These are phyloP conservation scores for Batrachochytrium dendrobatidis DNA, from an alignment of 371 early-diverging fungal species.

Conservation along the genomic window DNA sequence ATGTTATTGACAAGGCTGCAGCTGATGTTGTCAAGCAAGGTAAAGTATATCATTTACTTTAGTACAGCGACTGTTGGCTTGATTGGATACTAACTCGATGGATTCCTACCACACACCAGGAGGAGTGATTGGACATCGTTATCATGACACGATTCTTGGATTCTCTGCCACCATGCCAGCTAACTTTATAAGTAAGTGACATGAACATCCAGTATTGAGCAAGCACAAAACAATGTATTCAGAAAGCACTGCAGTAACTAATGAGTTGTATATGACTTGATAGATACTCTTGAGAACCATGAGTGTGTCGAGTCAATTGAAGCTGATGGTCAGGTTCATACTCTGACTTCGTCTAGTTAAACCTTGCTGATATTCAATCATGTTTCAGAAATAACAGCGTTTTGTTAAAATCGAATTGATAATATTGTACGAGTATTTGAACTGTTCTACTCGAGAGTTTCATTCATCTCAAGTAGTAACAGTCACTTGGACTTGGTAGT, in stretches of 20 bases:
- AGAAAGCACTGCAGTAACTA: not conserved
- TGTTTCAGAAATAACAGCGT: too few species aligned
- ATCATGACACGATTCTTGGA: conserved; percentile 26
- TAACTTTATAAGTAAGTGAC: conserved; percentile 18
- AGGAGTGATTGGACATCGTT: conserved; percentile 30
- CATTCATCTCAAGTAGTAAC: too few species aligned
- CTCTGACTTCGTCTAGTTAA: too few species aligned
- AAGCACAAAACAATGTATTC: not conserved
- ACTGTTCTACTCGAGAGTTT: too few species aligned
- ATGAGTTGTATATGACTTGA: not conserved
- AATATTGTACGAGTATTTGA: too few species aligned
- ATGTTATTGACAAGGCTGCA: conserved; percentile 28
- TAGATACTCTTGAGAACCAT: conserved; percentile 18
- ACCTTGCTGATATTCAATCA: too few species aligned
- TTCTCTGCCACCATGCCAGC: conserved; percentile 33
- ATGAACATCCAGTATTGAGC: not conserved
- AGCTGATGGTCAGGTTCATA: conserved; percentile 37
- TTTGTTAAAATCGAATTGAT: too few species aligned
- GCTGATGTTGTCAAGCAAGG: conserved; percentile 23
- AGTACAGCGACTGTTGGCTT: not conserved
- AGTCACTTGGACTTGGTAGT: too few species aligned
- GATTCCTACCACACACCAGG: too few species aligned
- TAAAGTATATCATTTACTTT: not conserved
- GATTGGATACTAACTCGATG: not conserved
- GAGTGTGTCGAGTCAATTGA: conserved; percentile 28